phyloP scores from a whole-genome alignment of 495 filamentous ascomycete species.

The Geopyxis carbonaria region DNA sequence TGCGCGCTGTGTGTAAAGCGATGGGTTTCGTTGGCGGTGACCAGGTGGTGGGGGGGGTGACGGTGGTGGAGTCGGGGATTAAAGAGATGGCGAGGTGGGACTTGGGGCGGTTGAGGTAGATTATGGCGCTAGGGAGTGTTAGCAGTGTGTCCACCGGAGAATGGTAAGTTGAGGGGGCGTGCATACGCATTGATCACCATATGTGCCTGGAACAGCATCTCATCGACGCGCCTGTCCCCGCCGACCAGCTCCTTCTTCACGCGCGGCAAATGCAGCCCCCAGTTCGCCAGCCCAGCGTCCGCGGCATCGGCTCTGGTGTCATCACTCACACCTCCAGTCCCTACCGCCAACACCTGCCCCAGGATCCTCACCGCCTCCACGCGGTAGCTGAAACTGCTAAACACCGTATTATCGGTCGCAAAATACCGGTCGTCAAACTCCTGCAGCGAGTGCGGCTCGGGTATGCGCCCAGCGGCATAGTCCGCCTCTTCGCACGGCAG shows the following conservation, averaged over 20 bases:
- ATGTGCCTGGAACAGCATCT: constrained; percentile 82
- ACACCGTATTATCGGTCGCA: constrained; percentile 40
- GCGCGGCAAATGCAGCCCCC: constrained; percentile 61
- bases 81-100: constrained; percentile 41
- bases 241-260: constrained; percentile 56
- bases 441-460: constrained; percentile 40
- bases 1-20: constrained; percentile 61
- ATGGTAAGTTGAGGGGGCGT: constrained; percentile 16
- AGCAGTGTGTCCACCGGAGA: constrained; percentile 25
- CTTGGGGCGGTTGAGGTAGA: constrained; percentile 58
- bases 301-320: constrained; percentile 32
- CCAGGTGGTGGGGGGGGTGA: constrained; percentile 35
- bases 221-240: constrained; percentile 53
- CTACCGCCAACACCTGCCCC: constrained; percentile 49
- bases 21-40: constrained; percentile 38
- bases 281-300: constrained; percentile 64
- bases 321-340: constrained; percentile 12
- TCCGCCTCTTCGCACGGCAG: constrained; percentile 67
- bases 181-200: constrained; percentile 54
- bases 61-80: constrained; percentile 38
- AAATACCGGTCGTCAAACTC: constrained; percentile 60
- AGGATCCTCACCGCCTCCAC: constrained; percentile 59
- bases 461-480: constrained; percentile 46
- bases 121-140: constrained; percentile 30
- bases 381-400: constrained; percentile 64